Conservation (phyloP, 2,329 filamentous ascomycete species). For the Diaporthe sp. region DNA sequence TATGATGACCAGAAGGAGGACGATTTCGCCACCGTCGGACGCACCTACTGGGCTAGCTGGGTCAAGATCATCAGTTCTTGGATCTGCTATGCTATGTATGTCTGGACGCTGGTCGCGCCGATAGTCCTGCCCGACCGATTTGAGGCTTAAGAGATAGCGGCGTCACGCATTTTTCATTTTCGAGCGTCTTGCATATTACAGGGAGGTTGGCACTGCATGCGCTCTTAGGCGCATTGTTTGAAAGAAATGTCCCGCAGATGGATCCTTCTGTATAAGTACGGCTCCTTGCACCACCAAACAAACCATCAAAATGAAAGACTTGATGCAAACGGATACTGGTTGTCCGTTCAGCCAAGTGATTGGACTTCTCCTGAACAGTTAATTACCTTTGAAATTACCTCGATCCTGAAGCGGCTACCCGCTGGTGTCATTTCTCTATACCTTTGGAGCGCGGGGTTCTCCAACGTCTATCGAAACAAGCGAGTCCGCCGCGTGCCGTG, state of each 20-base stretch:
- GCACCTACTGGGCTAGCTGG: slow-evolving; percentile 98
- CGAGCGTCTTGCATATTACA: slow-evolving; percentile 42
- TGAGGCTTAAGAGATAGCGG: slow-evolving; percentile 59
- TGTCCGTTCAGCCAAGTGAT: slow-evolving; percentile 25
- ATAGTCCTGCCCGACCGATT: slow-evolving; percentile 89
- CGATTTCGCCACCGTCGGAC: slow-evolving; percentile 91
- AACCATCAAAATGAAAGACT: slow-evolving; percentile 5
- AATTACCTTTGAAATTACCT: slow-evolving; percentile 12
- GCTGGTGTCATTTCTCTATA: background rate
- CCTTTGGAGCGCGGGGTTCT: background rate
- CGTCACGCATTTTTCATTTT: slow-evolving; percentile 53
- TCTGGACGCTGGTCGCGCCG: slow-evolving; percentile 92
- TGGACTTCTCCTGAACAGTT: background rate
- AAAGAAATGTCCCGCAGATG: background rate
- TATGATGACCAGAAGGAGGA: slow-evolving; percentile 70
- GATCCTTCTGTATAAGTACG: slow-evolving; percentile 34
- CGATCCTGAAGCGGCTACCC: slow-evolving; percentile 29
- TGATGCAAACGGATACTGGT: slow-evolving; percentile 32
- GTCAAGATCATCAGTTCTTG: slow-evolving; percentile 98
- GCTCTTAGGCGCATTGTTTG: slow-evolving; percentile 3
- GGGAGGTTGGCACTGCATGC: slow-evolving; percentile 23
- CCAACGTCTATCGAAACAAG: slow-evolving; percentile 22
- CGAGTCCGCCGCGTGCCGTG: slow-evolving; percentile 24
- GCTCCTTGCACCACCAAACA: slow-evolving; percentile 10
- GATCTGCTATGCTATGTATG: slow-evolving; percentile 95